Evolutionary conservation across 345 rosid genomes (phyloP), one percentile per base, ranked within the genome.

Genomic region (Citrus maxima): DNA sequence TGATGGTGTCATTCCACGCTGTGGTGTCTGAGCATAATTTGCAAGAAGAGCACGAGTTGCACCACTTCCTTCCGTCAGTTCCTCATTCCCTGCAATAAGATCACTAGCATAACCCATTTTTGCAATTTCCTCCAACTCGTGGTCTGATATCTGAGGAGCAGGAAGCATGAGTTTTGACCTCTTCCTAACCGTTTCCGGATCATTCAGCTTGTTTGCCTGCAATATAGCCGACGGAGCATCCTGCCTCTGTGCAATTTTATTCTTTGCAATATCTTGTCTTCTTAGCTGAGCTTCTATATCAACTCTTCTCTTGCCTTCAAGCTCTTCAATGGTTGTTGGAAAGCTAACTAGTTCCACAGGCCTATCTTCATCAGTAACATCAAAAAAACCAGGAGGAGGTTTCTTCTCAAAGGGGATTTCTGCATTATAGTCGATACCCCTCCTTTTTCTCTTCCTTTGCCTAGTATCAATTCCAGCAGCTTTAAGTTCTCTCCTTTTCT

Each of bases 51-150:
- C 98, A 76, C 80, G 95, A 40, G 99, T 93, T 80, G 99, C 99
- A 78, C 93, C 89, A 78, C 93, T 93, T 73, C 99, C 99, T 85
- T 88, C 98, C 0, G 88, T 81, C 65, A 94, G 88, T 84, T 96
- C 99, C 84, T 96, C 99, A 74, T 78, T 89, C 77, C 90, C 97
- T 22, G 90, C 88, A 75, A 93, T 85, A 78, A 92, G 91, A 80
- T 96, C 99, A 80, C 94, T 89, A 42, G 98, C 98, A 81, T 96
- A 94, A 58, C 99, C 99, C 98, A 96, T 93, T 89, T 93, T 96
- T 67, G 99, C 98, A 85, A 96, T 96, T 68, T 94, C 98, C 79
- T 94, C 97, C 80, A 96, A 86, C 86, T 96, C 99, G 56, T 88
- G 93, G 78, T 96, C 95, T 7, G 99, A 92, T 79, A 96, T 96